Conservation (phyloP, 495 filamentous ascomycete species). For the Daldinia bambusicola region DNA sequence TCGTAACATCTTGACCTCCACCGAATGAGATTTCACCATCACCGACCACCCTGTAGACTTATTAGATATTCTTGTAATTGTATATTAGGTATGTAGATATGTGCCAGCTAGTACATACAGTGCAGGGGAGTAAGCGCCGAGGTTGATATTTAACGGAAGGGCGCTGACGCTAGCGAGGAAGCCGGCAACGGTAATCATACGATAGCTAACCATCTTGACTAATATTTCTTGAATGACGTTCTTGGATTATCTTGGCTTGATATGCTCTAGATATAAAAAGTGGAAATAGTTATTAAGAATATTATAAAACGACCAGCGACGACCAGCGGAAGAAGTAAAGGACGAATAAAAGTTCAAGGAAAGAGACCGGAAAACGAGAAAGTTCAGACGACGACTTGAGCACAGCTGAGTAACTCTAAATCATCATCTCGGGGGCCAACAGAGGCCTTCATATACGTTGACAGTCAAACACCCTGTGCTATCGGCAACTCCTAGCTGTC, state of each 20-base stretch:
- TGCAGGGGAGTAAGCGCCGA: slow-evolving; percentile 68
- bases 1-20: slow-evolving; percentile 62
- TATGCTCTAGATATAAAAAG: slow-evolving; percentile 23
- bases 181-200: slow-evolving; percentile 54
- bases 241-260: slow-evolving; percentile 18
- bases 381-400: slow-evolving; percentile 48
- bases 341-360: slow-evolving; percentile 33
- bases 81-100: neutral
- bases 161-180: slow-evolving; percentile 54
- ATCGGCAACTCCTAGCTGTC: slow-evolving; percentile 21
- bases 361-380: slow-evolving; percentile 45
- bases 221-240: slow-evolving; percentile 25
- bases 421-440: slow-evolving; percentile 39
- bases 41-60: slow-evolving; percentile 59
- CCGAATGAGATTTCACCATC: slow-evolving; percentile 71
- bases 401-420: slow-evolving; percentile 52
- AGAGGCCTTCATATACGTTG: slow-evolving; percentile 49
- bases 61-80: slow-evolving; percentile 25
- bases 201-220: slow-evolving; percentile 57
- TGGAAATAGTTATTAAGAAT: slow-evolving; percentile 41
- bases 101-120: slow-evolving; percentile 46
- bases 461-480: slow-evolving; percentile 19
- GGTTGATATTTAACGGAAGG: slow-evolving; percentile 69
- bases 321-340: slow-evolving; percentile 53
- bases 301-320: slow-evolving; percentile 52